These are phyloP conservation scores for Paramyrothecium roridum DNA, from an alignment of 2,329 filamentous ascomycete genomes.

Conservation along the genomic window DNA sequence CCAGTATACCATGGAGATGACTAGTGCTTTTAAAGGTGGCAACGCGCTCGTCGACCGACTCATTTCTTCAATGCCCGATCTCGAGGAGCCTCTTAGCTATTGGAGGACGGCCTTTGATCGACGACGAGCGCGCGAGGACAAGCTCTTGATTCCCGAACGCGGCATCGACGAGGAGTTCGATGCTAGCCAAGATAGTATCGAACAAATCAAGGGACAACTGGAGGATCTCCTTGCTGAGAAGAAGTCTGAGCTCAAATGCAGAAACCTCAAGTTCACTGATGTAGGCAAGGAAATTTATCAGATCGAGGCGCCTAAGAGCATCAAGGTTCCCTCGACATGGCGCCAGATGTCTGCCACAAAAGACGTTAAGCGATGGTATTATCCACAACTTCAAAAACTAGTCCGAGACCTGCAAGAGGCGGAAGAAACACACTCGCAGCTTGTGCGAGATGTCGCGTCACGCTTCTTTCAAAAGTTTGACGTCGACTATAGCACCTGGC, in stretches of 20 bases:
- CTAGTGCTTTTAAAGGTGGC: constrained; percentile 70
- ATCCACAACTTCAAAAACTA: constrained; percentile 73
- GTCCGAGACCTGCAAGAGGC: constrained; percentile 90
- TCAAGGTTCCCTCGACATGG: constrained; percentile 87
- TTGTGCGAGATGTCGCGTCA: constrained; percentile 79
- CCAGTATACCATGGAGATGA: constrained; percentile 83
- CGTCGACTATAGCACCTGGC: constrained; percentile 78
- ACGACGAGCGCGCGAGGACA: constrained; percentile 71
- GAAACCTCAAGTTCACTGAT: constrained; percentile 71
- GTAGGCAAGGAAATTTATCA: constrained; percentile 98
- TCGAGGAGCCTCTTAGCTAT: constrained; percentile 69
- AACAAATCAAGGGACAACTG: constrained; percentile 71
- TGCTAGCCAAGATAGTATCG: constrained; percentile 71
- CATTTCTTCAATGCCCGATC: constrained; percentile 80
- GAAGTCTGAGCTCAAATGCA: constrained; percentile 71
- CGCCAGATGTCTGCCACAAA: constrained; percentile 94
- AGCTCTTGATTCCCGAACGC: constrained; percentile 77
- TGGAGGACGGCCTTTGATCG: constrained; percentile 95
- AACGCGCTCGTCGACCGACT: constrained; percentile 83
- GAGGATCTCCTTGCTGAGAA: constrained; percentile 68
- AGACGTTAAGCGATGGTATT: constrained; percentile 91
- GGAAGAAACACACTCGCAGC: constrained; percentile 88
- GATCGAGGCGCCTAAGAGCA: constrained; percentile 79
- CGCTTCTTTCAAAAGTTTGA: constrained; percentile 89
- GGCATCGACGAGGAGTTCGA: constrained; percentile 94